Evolutionary conservation across 164 flowering plant genomes (phyloP).

Genomic region (Malania oleifera): DNA sequence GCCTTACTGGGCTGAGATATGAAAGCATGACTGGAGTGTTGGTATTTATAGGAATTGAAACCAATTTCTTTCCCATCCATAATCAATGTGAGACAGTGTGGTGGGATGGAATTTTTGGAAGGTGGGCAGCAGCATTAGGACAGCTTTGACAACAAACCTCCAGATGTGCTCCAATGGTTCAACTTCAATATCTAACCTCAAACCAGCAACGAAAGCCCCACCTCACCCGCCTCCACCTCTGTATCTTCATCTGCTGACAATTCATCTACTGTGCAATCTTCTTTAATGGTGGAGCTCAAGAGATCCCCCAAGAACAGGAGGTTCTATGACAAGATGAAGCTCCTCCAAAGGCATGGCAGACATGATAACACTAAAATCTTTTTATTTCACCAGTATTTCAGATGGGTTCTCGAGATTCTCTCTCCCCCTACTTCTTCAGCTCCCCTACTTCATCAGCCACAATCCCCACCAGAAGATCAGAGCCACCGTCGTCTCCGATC

Average conservation of each 20-base stretch:
- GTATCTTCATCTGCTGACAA: not conserved
- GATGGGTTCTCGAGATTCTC: conserved; percentile 68
- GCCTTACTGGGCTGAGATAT: too few species aligned
- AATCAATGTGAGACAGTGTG: too few species aligned
- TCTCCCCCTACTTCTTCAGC: conserved; percentile 52
- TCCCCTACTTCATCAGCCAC: conserved; percentile 45
- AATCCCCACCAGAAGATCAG: conserved; percentile 16
- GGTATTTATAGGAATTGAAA: too few species aligned
- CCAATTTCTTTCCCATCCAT: too few species aligned
- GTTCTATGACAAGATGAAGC: conserved; percentile 23
- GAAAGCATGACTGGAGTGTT: too few species aligned
- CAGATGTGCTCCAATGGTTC: not conserved
- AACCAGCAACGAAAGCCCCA: conserved; percentile 43
- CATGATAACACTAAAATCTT: conserved; percentile 18
- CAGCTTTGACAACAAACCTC: conserved; percentile 21
- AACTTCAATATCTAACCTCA: conserved; percentile 11
- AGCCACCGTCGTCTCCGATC: conserved; percentile 22
- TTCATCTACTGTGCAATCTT: not conserved
- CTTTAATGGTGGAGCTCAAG: conserved; percentile 24
- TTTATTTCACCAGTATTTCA: conserved; percentile 40
- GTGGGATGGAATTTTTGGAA: too few species aligned
- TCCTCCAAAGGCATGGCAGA: conserved; percentile 21
- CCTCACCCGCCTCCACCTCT: conserved; percentile 34
- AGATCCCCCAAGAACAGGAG: conserved; percentile 11
- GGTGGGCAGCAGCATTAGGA: too few species aligned